Evolutionary conservation across 495 filamentous ascomycete species (phyloP), one percentile per base, ranked within the genome.

Genomic region (Aspergillus conjunctus): DNA sequence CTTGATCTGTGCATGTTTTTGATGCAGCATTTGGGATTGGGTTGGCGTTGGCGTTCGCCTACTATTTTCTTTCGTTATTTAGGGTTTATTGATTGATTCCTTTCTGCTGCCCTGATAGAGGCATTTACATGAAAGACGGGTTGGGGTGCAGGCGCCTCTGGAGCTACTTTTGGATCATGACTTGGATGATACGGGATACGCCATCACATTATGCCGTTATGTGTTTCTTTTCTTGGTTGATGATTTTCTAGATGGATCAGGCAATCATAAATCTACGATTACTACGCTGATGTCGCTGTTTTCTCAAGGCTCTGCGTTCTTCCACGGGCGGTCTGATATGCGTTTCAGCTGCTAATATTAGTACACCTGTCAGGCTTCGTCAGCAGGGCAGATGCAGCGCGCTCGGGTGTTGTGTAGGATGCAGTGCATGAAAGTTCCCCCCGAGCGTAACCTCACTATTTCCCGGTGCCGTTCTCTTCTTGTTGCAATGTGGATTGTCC

Each of bases 1-100:
- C 32, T 20, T 15, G 12, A 30, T 32, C 32, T 59, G 18, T 5
- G 17, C 44, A 10, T 48, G 17, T 39, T 43, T 17, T 3, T 32
- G 2, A 22, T 56, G 44, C 33, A 20, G 33, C 52, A 54, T 54
- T 43, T 54, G 6, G 20, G 53, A 8, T 56, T 32, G 53, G 53
- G 11, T 43, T 45, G 39, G 53, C 21, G 21, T 56, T 31, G 18
- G 12, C 4, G 12, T 50, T 54, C 50, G 33, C 17, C 4, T 56
- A 12, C 37, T 57, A 17, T 58, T 43, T 51, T 17, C 58, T 51
- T 56, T 56, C 33, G 54, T 43, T 46, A 8, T 60, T 55, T 56
- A 44, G 26, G 26, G 11, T 17, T 51, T 39, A 53, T 55, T 62
- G 45, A 52, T 50, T 33, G 37, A 31, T 58, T 1, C 7, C 15